Conservation (phyloP, 1,284 basidiomycete genomes). For the Laetiporus sulphureus region DNA sequence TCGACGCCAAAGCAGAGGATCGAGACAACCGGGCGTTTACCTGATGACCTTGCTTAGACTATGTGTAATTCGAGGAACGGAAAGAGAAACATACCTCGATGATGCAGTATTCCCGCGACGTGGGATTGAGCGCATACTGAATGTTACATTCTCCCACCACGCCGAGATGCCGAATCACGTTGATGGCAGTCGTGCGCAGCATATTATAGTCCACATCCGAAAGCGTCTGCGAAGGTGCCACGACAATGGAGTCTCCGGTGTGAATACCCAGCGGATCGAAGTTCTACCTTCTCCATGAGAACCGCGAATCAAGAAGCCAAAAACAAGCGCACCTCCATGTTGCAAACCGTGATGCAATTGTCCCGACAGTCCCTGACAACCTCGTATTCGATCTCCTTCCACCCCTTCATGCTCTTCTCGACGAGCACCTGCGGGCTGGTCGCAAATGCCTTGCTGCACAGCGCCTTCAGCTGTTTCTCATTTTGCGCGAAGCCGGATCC, state of each 20-base stretch:
- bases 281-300: constrained; percentile 51
- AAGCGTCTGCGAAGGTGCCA: constrained; percentile 96
- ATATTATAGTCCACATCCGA: constrained; percentile 99
- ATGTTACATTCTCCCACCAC: constrained; percentile 99
- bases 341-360: constrained; percentile 98
- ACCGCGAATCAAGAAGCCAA: too few species aligned
- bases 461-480: constrained; percentile 78
- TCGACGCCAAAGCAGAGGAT: constrained; percentile 96
- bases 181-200: constrained; percentile 96
- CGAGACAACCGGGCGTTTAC: constrained; percentile 99
- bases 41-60: constrained; percentile 27
- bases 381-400: constrained; percentile 99
- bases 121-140: constrained; percentile 96
- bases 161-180: constrained; percentile 95
- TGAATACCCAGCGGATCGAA: constrained; percentile 98
- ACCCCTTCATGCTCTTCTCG: constrained; percentile 99
- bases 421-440: constrained; percentile 96
- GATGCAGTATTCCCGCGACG: constrained; percentile 95
- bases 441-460: constrained; percentile 93
- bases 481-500: constrained; percentile 94
- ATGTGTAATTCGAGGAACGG: not conserved
- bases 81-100: constrained; percentile 65
- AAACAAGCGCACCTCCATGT: constrained; percentile 99
- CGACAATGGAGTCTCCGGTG: constrained; percentile 98
- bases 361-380: constrained; percentile 97